Base-by-base conservation (phyloP, 108 stramenopile genomes). In the Cyclotella sp. region DNA sequence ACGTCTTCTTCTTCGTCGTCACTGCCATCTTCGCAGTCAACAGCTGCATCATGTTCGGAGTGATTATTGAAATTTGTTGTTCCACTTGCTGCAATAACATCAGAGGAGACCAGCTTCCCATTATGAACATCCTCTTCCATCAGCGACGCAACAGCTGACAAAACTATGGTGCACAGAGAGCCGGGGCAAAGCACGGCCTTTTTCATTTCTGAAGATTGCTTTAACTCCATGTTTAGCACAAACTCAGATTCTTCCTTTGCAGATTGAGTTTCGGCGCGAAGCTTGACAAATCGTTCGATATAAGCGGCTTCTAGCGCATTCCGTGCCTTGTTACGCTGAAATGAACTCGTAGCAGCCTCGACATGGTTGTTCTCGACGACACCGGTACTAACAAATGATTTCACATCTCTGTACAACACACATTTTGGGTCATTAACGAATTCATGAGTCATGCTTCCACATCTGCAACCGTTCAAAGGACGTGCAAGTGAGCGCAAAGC, bases 221-320 rank as follows among this genome's bases (percentile, higher is more conserved):
- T 79, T 34, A 84, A 74, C 77, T 94, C 93, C 93, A 94, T 94
- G 28, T 86, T 66, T 15, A 84, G 68, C 11, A 94, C 89, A 73
- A 92, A 94, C 41, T 77, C 67, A 11, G 87, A 91, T 80, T 94
- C 93, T 52, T 68, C 70, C 18, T 77, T 71, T 42, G 82, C 76
- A 3, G 80, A 69, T 45, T 83, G 83, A 14, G 68, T 63, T 24
- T 86, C 87, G 0, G 58, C 69, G 55, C 88, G 87, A 40, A 87
- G 58, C 53, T 83, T 77, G 14, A 87, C 26, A 47, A 90, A 72
- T 45, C 91, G 69, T 28, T 89, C 86, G 58, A 85, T 83, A 64
- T 84, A 84, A 10, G 91, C 93, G n/a, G 82, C 78, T 63, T 90
- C 90, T 43, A 94, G 71, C 18, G 76, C 63, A 75, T 83, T 91